Percentiles rank a stretch among this genome's conserved stretches.
These are phyloP conservation scores for Monosporozyma yasuniensis DNA, from an alignment of 805 yeast genomes.

Conservation along the genomic window DNA sequence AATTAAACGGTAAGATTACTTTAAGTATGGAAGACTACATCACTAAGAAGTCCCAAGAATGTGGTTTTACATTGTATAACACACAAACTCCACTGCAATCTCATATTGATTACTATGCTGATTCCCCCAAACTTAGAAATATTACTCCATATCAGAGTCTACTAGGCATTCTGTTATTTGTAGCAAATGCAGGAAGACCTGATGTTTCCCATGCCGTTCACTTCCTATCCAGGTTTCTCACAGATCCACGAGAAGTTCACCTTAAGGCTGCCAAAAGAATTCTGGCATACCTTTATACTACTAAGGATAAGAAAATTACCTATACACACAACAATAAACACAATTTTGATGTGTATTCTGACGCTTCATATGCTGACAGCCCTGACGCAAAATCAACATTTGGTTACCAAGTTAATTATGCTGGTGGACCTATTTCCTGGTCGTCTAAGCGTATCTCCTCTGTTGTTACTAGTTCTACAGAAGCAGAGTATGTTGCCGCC, in stretches of 20 bases:
- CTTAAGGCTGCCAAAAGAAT: slow-evolving; percentile 4
- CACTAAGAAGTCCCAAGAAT: background rate
- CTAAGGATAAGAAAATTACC: background rate
- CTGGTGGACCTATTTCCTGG: background rate
- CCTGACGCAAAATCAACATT: background rate
- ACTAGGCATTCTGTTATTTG: slow-evolving; percentile 5
- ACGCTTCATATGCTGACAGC: slow-evolving; percentile 1
- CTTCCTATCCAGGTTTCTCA: slow-evolving; percentile 3
- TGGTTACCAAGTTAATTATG: background rate
- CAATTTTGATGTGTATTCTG: background rate
- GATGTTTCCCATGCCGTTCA: slow-evolving; percentile 8
- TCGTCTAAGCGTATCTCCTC: background rate
- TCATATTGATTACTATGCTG: background rate
- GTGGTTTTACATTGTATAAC: background rate
- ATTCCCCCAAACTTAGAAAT: background rate
- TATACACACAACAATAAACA: background rate
- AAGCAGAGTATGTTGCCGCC: slow-evolving; percentile 2
- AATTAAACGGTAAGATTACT: slow-evolving; percentile 1
- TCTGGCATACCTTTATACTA: slow-evolving; percentile 5
- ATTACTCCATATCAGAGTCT: slow-evolving; percentile 5
- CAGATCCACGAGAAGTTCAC: slow-evolving; percentile 6
- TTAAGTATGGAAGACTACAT: slow-evolving; percentile 4
- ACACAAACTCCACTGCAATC: background rate
- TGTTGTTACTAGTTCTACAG: background rate
- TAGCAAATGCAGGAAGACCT: slow-evolving; percentile 9